phyloP scores from a whole-genome alignment of 2,329 filamentous ascomycete species.

The Botrytis medusae region DNA sequence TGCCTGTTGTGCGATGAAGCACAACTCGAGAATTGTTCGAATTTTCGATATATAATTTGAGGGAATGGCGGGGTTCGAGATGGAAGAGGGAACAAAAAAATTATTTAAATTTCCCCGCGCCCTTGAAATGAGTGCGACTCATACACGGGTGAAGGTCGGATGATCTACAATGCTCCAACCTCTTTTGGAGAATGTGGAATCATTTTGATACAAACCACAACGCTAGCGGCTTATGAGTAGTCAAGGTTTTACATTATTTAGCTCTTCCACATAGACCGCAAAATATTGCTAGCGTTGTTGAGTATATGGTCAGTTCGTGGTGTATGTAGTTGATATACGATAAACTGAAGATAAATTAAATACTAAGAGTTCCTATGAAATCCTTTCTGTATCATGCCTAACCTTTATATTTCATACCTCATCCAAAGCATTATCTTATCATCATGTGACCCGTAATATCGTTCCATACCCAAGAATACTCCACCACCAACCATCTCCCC shows the following conservation, averaged over 20 bases:
- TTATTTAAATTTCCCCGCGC: slow-evolving; percentile 11
- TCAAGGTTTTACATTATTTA: not conserved
- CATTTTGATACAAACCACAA: not conserved
- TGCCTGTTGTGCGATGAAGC: slow-evolving; percentile 9
- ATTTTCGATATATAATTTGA: not conserved
- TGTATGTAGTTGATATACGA: too few relatives aligned
- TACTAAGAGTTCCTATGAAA: too few relatives aligned
- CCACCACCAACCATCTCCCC: not conserved
- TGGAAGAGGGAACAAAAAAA: slow-evolving; percentile 4
- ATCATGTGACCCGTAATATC: not conserved
- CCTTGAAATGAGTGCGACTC: not conserved
- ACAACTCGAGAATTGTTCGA: slow-evolving; percentile 8
- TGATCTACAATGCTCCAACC: not conserved
- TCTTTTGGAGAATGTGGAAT: not conserved
- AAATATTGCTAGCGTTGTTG: not conserved
- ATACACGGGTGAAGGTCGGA: not conserved
- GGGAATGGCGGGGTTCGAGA: slow-evolving; percentile 16
- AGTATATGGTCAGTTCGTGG: not conserved
- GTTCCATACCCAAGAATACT: not conserved
- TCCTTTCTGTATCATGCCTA: too few relatives aligned
- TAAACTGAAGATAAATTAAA: not conserved
- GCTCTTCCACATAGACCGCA: not conserved
- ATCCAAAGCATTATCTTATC: not conserved
- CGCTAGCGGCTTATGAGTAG: not conserved
- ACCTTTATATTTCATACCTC: too few relatives aligned